These are phyloP conservation scores for Gracilariopsis chorda DNA, from an alignment of 23 red algal species.

Conservation along the genomic window DNA sequence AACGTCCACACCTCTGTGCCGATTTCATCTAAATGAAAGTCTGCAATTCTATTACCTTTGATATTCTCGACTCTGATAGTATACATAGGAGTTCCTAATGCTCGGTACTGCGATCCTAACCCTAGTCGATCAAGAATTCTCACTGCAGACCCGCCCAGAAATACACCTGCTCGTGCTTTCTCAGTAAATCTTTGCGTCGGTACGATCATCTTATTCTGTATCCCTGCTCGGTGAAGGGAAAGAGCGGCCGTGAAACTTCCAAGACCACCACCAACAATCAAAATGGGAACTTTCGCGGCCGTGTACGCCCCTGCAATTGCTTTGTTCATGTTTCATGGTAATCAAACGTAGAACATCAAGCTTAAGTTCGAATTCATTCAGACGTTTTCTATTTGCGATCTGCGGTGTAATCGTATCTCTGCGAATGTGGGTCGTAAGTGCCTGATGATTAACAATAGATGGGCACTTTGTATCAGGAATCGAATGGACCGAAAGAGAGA, in stretches of 20 bases:
- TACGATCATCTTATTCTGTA: constrained; percentile 45
- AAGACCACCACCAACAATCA: constrained; percentile 60
- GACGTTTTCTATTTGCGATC: too few species aligned
- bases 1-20: constrained; percentile 59
- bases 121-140: constrained; percentile 64
- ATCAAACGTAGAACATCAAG: too few species aligned
- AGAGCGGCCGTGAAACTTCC: constrained; percentile 57
- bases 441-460: too few species aligned
- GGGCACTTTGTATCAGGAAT: too few species aligned
- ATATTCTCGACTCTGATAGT: constrained; percentile 2
- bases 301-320: not conserved
- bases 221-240: constrained; percentile 50
- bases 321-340: constrained; percentile 8
- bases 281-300: constrained; percentile 32
- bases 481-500: too few species aligned
- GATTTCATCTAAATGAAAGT: constrained; percentile 22
- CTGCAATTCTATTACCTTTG: constrained; percentile 26
- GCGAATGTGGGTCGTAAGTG: too few species aligned
- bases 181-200: constrained; percentile 34
- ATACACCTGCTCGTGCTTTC: constrained; percentile 36
- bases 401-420: too few species aligned
- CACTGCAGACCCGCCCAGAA: constrained; percentile 31
- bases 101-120: constrained; percentile 43
- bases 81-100: constrained; percentile 34
- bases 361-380: too few species aligned